A percentile compares a stretch with the other conserved stretches of the same genome.
Evolutionary conservation across 1,284 basidiomycete genomes (phyloP).

Genomic region (Xerocomus minutiporus): DNA sequence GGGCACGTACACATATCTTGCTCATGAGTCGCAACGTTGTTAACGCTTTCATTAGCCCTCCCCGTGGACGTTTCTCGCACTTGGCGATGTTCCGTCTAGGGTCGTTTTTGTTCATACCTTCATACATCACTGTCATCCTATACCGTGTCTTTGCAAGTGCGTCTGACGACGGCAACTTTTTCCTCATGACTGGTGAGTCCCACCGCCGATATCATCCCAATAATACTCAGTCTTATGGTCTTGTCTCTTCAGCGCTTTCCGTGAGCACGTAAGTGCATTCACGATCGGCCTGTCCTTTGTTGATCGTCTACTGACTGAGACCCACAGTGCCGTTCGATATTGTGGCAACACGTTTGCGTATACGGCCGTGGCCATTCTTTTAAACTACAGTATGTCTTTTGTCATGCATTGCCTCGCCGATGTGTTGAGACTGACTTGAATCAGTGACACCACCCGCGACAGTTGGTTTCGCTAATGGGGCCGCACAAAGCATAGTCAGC

Average conservation of each 20-base stretch:
- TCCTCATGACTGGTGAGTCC: constrained; percentile 66
- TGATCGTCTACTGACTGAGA: constrained; percentile 8
- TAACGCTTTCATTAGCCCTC: constrained; percentile 40
- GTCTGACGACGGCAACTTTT: constrained; percentile 55
- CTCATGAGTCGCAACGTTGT: constrained; percentile 2
- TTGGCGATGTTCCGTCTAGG: constrained; percentile 81
- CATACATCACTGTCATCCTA: constrained; percentile 68
- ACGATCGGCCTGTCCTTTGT: neutral
- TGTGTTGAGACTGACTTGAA: neutral
- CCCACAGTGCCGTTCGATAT: constrained; percentile 61
- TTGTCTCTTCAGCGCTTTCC: constrained; percentile 46
- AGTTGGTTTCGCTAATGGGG: constrained; percentile 74
- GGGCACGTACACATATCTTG: constrained; percentile 40
- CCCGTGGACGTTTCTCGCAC: constrained; percentile 77
- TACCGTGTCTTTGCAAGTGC: constrained; percentile 65
- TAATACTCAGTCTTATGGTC: constrained; percentile 5
- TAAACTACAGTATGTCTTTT: constrained; percentile 67
- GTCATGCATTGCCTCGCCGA: neutral
- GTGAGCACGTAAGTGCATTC: constrained; percentile 63
- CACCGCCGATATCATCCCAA: neutral
- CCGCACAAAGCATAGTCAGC: constrained; percentile 80
- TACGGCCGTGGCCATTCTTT: constrained; percentile 71
- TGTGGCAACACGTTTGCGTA: constrained; percentile 76
- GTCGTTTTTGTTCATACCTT: constrained; percentile 70
- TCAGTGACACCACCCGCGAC: constrained; percentile 76